Conservation (phyloP, 148 eudicot species). For the Rhododendron simsii region DNA sequence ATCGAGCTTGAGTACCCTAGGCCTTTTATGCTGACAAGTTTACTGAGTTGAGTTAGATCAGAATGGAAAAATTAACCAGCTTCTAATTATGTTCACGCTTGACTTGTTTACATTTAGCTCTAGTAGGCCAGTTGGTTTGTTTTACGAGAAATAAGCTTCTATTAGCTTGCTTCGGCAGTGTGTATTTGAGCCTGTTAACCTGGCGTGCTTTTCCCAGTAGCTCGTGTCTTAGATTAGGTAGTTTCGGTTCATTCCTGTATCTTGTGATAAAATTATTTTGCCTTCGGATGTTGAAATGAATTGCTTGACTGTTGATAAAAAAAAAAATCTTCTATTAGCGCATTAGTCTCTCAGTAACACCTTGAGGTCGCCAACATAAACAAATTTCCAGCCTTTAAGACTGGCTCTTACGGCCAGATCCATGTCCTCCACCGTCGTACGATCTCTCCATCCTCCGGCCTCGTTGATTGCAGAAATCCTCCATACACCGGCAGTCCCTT, state of each 20-base stretch:
- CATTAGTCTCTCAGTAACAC: conserved; percentile 12
- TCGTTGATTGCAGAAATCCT: conserved; percentile 68
- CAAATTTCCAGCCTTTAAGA: conserved; percentile 83
- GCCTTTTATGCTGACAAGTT: too few relatives aligned
- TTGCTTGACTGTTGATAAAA: background rate
- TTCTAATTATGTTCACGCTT: background rate
- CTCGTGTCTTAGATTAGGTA: too few relatives aligned
- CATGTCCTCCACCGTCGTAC: conserved; percentile 86
- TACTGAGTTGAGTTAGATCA: background rate
- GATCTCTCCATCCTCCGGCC: conserved; percentile 75
- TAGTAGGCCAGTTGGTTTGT: background rate
- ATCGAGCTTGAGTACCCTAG: background rate
- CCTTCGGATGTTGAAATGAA: too few relatives aligned
- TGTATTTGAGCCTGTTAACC: too few relatives aligned
- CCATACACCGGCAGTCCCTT: conserved; percentile 85
- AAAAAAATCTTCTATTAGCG: too few relatives aligned
- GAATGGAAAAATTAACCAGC: background rate
- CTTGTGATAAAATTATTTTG: too few relatives aligned
- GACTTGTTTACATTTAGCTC: background rate
- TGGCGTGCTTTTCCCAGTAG: too few relatives aligned
- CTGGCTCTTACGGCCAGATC: conserved; percentile 78
- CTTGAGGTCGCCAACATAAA: conserved; percentile 59
- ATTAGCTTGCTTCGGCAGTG: too few relatives aligned
- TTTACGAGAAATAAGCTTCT: background rate
- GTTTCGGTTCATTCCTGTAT: too few relatives aligned